Base-by-base conservation (phyloP, 73 alveolate species). In the Symbiodinium natans region DNA sequence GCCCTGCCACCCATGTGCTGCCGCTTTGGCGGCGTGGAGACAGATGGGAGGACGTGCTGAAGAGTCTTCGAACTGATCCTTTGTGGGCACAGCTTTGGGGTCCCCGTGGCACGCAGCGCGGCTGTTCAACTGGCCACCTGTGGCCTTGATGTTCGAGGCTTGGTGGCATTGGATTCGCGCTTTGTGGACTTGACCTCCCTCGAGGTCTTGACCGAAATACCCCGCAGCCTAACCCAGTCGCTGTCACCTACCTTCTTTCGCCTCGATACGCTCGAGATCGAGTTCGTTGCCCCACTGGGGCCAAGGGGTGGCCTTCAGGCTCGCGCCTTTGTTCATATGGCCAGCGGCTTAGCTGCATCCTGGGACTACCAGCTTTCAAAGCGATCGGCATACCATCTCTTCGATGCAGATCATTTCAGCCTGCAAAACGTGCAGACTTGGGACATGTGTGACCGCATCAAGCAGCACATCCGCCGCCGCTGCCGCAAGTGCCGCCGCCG, bases 41-140 rank as follows among this genome's bases (percentile, higher is more conserved):
- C n/a, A n/a, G n/a, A n/a, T n/a, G n/a, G n/a, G n/a, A n/a, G n/a
- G n/a, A n/a, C 59, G 6, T 46, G 21, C 31, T 21, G 36, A 0
- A 63, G 13, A 9, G 13, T 46, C 77, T 3, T 11, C 27, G 80
- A 63, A 63, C 80, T 63, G 80, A n/a, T 74, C 42, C 42, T 74
- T n/a, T n/a, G 84, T n/a, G 84, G 84, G 29, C 84, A 74, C 41
- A 74, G 84, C 84, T 74, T 74, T 33, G 84, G 84, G 11, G 84
- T 34, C 43, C 11, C 84, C 43, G 84, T 74, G 84, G 41, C 84
- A 11, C 40, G 84, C 40, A n/a, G 40, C 43, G 25, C 31, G 41
- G 84, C 84, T 34, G 25, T 33, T n/a, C 84, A 74, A 23, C 84
- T 74, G 41, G 41, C 43, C 84, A 33, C 43, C 13, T 74, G 84